Base-by-base conservation (phyloP, 306 rosid species). In the Vicia sativa region DNA sequence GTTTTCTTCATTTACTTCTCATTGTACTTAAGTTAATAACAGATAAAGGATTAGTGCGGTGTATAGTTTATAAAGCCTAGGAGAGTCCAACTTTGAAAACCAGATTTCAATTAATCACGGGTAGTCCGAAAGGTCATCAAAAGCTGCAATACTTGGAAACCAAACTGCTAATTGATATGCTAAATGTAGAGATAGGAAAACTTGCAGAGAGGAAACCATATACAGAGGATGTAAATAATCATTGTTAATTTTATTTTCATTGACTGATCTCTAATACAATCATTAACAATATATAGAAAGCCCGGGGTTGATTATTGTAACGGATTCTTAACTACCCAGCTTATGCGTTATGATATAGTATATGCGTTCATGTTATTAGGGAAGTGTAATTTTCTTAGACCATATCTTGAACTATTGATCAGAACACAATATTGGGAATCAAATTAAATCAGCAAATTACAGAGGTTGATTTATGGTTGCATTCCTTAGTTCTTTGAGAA, bases 401-500 rank as follows among this genome's bases (percentile, higher is more conserved):
- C 18, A 13, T 55, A 4, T 4, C 19, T 26, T 6, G 60, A 9
- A 54, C 16, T 54, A 2, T 11, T 25, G 60, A 12, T 54, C 60
- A 54, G 3, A 6, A 21, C 35, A 23, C 37, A 9, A 21, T 26
- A 49, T 23, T 11, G 11, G 19, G 11, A 55, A 13, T 28, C 11
- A 13, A 26, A 13, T 55, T n/a, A 26, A 12, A 55, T 55, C 60
- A 71, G 43, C 5, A 16, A 46, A 45, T 58, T 71, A 79, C 81
- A 49, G 10, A 31, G 81, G 79, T 48, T 80, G 70, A n/a, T 11
- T 61, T 38, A 59, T 15, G 7, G 68, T 80, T 52, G 56, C 65
- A 42, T 53, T 44, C 44, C 84, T 76, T 8, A 76, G 66, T 46
- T 76, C 84, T 67, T 55, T 80, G 59, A 80, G 79, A 70, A 65